A percentile compares a stretch with the other conserved stretches of the same genome.
phyloP scores from a whole-genome alignment of 2,329 filamentous ascomycete species.

The Nemania sp. region DNA sequence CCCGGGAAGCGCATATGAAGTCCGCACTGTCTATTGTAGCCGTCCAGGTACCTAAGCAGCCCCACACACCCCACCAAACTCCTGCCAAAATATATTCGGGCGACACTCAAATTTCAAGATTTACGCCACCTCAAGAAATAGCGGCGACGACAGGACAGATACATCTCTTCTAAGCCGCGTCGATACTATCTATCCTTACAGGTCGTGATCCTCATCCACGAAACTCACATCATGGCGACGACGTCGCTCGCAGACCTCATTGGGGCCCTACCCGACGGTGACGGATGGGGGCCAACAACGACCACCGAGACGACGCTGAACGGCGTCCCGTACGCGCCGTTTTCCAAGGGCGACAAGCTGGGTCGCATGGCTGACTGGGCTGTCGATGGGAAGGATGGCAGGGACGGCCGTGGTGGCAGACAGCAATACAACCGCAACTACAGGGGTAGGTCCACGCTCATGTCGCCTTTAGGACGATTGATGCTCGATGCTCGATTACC shows the following conservation, averaged over 20 bases:
- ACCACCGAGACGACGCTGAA: slow-evolving; percentile 87
- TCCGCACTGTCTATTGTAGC: no score
- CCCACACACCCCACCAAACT: slow-evolving; percentile 42
- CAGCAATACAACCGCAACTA: slow-evolving; percentile 92
- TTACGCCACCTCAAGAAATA: slow-evolving; percentile 21
- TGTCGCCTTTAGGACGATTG: no score
- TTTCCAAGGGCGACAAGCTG: slow-evolving; percentile 97
- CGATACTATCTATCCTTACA: background rate
- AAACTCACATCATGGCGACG: slow-evolving; percentile 28
- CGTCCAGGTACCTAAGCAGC: no score
- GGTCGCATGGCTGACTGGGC: slow-evolving; percentile 99
- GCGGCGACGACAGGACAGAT: slow-evolving; percentile 16
- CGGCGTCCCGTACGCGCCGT: slow-evolving; percentile 95
- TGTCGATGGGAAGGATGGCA: slow-evolving; percentile 79
- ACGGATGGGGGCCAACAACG: slow-evolving; percentile 85
- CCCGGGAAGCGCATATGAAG: no score
- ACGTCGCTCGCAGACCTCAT: slow-evolving; percentile 62
- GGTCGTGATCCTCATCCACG: background rate
- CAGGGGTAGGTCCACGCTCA: slow-evolving; percentile 67
- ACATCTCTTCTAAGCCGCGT: background rate
- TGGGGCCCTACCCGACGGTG: slow-evolving; percentile 71
- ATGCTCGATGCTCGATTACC: no score
- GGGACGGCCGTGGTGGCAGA: slow-evolving; percentile 73
- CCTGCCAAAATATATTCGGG: slow-evolving; percentile 38
- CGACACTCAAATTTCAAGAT: slow-evolving; percentile 35